Conservation (phyloP, 2,329 filamentous ascomycete genomes). For the Rugonectria rugulosa region DNA sequence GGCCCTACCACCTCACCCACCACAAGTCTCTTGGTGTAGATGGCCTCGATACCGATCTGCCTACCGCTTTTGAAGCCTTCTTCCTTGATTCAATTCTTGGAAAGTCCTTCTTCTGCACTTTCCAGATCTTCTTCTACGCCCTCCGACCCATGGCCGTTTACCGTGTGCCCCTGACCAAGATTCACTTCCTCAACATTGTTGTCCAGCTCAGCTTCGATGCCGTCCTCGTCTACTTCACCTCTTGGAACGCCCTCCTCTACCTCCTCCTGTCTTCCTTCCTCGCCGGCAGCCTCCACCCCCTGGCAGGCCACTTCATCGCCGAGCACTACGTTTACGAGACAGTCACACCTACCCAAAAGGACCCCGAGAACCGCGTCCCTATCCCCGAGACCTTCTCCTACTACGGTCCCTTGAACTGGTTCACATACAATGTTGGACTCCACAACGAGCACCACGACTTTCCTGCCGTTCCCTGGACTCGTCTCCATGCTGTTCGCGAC, state of each 20-base stretch:
- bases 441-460: conserved; percentile 99
- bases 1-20: conserved; percentile 98
- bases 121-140: conserved; percentile 99
- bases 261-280: conserved; percentile 90
- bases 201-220: conserved; percentile 82
- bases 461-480: conserved; percentile 94
- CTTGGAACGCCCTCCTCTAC: conserved; percentile 76
- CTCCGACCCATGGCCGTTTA: conserved; percentile 95
- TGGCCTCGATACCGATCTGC: conserved; percentile 94
- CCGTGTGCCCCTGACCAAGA: conserved; percentile 82
- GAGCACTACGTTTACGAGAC: conserved; percentile 90
- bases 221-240: conserved; percentile 67
- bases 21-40: conserved; percentile 98
- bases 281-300: conserved; percentile 90
- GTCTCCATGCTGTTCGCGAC: conserved; percentile 76
- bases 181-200: conserved; percentile 83
- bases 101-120: conserved; percentile 99
- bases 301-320: conserved; percentile 97
- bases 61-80: conserved; percentile 88
- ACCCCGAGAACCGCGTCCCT: conserved; percentile 67
- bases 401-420: conserved; percentile 88
- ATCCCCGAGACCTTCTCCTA: conserved; percentile 97
- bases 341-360: conserved; percentile 59
- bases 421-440: conserved; percentile 96
- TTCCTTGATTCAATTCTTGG: conserved; percentile 94